Conservation (phyloP, 148 eudicot genomes). For the Spergularia bocconei region DNA sequence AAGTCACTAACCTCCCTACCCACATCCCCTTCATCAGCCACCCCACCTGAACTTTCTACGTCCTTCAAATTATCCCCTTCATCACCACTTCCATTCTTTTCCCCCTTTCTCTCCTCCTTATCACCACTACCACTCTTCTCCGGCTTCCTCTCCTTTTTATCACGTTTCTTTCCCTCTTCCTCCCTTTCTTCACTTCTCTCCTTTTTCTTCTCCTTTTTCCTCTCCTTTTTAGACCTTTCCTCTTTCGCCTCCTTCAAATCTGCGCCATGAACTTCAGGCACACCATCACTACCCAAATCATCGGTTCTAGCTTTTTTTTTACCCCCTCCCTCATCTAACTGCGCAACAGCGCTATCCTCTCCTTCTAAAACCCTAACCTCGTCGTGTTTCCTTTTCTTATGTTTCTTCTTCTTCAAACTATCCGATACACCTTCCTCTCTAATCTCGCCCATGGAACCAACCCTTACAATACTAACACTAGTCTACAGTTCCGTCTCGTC, state of each 20-base stretch:
- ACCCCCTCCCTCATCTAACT: not conserved
- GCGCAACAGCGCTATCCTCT: not conserved
- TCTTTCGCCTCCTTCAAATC: not conserved
- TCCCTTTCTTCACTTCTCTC: not conserved
- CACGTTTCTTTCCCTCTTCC: not conserved
- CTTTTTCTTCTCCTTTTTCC: constrained; percentile 11
- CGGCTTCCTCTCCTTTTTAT: not conserved
- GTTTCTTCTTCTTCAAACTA: constrained; percentile 11
- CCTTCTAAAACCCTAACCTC: constrained; percentile 1
- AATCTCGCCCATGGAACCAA: constrained; percentile 11
- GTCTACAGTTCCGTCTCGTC: not conserved
- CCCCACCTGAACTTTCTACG: not conserved
- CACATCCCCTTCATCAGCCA: not conserved
- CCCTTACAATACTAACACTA: not conserved
- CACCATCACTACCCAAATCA: not conserved
- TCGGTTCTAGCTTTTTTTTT: constrained; percentile 10
- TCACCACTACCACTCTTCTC: constrained; percentile 9
- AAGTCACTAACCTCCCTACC: too few relatives aligned
- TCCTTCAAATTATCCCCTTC: not conserved
- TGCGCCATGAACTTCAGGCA: constrained; percentile 2
- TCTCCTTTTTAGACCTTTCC: constrained; percentile 7
- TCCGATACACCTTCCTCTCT: not conserved
- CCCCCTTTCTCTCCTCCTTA: not conserved
- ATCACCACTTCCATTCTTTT: not conserved
- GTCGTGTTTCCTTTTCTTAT: constrained; percentile 21